These are phyloP conservation scores for Epithemia pelagica DNA, from an alignment of 108 stramenopile genomes.

Conservation along the genomic window DNA sequence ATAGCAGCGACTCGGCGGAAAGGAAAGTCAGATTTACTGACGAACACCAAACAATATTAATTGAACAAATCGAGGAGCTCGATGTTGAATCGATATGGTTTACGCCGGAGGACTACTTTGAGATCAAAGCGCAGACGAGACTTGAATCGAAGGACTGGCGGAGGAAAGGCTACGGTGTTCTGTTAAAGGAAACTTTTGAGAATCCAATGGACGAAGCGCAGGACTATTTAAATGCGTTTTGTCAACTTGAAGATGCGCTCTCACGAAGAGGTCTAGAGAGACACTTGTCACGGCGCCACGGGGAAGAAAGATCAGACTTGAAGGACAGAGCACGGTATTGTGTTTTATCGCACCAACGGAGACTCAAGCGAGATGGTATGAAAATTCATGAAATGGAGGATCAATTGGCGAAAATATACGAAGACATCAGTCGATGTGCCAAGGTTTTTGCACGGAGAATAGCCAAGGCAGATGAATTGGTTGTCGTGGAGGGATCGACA, in stretches of 20 bases:
- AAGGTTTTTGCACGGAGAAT: slow-evolving; percentile 14
- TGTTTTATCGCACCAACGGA: slow-evolving; percentile 7
- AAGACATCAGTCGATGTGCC: slow-evolving; percentile 5
- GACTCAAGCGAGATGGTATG: neutral
- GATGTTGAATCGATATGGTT: slow-evolving; percentile 9
- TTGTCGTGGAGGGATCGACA: neutral
- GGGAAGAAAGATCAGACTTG: slow-evolving; percentile 8
- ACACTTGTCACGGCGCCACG: slow-evolving; percentile 8
- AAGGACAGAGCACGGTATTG: slow-evolving; percentile 4
- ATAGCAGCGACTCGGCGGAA: neutral
- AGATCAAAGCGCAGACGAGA: slow-evolving; percentile 4
- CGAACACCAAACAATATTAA: neutral
- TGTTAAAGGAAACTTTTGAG: slow-evolving; percentile 13
- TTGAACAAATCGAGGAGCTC: neutral
- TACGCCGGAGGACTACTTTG: slow-evolving; percentile 1
- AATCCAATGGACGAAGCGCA: neutral
- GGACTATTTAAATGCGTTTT: slow-evolving; percentile 7
- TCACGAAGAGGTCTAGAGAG: slow-evolving; percentile 10
- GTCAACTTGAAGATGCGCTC: slow-evolving; percentile 9
- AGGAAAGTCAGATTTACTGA: neutral
- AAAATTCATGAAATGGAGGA: slow-evolving; percentile 1
- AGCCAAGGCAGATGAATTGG: slow-evolving; percentile 10
- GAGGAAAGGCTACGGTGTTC: slow-evolving; percentile 5
- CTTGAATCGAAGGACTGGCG: slow-evolving; percentile 9
- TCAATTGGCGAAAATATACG: neutral